These are phyloP conservation scores for Ophiostoma sp. DNA, from an alignment of 2,329 filamentous ascomycete species.

Conservation along the genomic window DNA sequence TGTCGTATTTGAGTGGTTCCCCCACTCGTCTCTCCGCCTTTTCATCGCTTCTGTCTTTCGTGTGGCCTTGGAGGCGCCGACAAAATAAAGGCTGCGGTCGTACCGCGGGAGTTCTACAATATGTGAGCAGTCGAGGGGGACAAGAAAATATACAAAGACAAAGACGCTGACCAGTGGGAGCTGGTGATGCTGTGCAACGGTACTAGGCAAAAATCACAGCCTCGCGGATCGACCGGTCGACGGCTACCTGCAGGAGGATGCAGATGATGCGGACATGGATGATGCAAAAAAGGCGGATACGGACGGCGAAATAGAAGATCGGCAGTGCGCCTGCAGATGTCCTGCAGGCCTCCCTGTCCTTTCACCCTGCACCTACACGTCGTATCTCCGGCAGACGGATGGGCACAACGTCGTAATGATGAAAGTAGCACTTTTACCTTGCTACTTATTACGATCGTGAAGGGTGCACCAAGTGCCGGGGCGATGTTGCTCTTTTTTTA, in stretches of 20 bases:
- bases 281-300: neutral
- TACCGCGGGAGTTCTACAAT: neutral
- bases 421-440: neutral
- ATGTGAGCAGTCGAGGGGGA: neutral
- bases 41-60: neutral
- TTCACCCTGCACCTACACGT: neutral
- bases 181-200: neutral
- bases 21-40: neutral
- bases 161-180: neutral
- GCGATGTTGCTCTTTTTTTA: neutral
- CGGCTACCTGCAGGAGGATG: neutral
- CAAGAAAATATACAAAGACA: neutral
- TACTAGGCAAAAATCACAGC: neutral
- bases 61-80: too few species aligned
- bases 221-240: constrained; percentile 11
- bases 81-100: neutral
- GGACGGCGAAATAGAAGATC: neutral
- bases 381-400: constrained; percentile 3
- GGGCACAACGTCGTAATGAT: neutral
- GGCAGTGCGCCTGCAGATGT: neutral
- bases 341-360: neutral
- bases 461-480: neutral
- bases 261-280: neutral
- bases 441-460: neutral
- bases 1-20: neutral